Evolutionary conservation across 1,284 basidiomycete species (phyloP).

Genomic region (Puccinia novopanici): DNA sequence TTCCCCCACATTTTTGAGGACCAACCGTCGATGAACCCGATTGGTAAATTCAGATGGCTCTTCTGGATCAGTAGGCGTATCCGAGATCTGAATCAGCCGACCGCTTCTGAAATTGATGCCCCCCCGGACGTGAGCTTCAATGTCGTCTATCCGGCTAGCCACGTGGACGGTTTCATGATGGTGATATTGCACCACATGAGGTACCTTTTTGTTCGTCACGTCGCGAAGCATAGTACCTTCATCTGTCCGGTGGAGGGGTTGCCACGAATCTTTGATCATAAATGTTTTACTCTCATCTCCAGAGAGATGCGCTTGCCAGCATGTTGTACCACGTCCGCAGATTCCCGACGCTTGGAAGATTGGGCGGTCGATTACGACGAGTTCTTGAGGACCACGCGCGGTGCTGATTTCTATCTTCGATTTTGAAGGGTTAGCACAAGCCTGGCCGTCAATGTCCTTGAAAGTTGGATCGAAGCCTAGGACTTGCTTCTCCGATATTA

Average conservation of each 20-base stretch:
- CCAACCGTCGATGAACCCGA: constrained; percentile 7
- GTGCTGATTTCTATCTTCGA: neutral
- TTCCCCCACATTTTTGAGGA: constrained; percentile 8
- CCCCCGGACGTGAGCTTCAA: neutral
- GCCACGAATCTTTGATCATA: neutral
- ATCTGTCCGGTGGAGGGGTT: neutral
- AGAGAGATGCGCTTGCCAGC: constrained; percentile 1
- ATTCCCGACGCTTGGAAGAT: neutral
- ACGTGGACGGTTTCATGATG: neutral
- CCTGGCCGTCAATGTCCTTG: neutral
- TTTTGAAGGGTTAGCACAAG: neutral
- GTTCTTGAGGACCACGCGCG: neutral
- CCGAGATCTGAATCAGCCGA: too few species aligned
- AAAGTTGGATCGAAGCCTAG: constrained; percentile 1
- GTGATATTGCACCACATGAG: neutral
- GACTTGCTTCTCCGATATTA: neutral
- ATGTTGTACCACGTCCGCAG: constrained; percentile 9
- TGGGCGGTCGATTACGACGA: neutral
- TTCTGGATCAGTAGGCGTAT: neutral
- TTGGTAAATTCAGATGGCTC: neutral
- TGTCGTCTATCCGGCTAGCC: neutral
- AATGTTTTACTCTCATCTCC: neutral
- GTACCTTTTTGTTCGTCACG: neutral
- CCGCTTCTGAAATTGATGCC: neutral
- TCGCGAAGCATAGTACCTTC: neutral